Base-by-base conservation (phyloP, 139 green algal species). In the Chlamydomonas sphaeroides region DNA sequence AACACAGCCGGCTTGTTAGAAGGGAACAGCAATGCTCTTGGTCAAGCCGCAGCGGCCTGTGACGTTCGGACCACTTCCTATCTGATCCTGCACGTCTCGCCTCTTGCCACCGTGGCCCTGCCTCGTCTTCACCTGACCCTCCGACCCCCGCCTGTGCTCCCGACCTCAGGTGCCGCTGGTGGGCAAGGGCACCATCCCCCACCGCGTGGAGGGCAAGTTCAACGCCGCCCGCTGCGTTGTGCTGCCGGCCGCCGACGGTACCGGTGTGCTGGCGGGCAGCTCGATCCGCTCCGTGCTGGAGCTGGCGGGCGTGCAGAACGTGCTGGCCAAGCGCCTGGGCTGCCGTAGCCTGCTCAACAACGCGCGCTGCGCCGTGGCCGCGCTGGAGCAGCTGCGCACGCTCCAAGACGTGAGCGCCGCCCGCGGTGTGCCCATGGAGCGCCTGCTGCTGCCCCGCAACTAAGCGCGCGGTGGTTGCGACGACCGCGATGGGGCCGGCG, bases 291-390 rank as follows among this genome's bases (percentile, higher is more conserved):
- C 90, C 25, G 96, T 99, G 68, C 91, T 99, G 80, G 95, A 99
- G 91, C 85, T 99, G 75, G 88, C 88, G 38, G 96, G 96, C 71
- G 90, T 98, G 59, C 93, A 97, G 86, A 99, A 99, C 87, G 92
- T 86, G 20, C 93, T 98, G 48, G 95, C 93, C 79, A 99, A 99
- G 95, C 92, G 98, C 88, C 70, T 99, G 32, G 96, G 96, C 80
- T 94, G 85, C 85, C 79, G 80, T 68, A 97, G 94, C 89, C 87
- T 91, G 42, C 92, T 99, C 36, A 99, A 99, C 92, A 99, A 98
- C 80, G 96, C 96, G 0, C 92, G 94, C 39, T 92, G 91, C n/a
- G 93, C 92, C 21, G 66, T 98, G 30, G 89, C 95, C 41, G 94
- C 92, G 20, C 88, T 98, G 41, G 59, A 75, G 36, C n/a, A 84